phyloP scores from a whole-genome alignment of 306 rosid species.

The Vicia villosa region DNA sequence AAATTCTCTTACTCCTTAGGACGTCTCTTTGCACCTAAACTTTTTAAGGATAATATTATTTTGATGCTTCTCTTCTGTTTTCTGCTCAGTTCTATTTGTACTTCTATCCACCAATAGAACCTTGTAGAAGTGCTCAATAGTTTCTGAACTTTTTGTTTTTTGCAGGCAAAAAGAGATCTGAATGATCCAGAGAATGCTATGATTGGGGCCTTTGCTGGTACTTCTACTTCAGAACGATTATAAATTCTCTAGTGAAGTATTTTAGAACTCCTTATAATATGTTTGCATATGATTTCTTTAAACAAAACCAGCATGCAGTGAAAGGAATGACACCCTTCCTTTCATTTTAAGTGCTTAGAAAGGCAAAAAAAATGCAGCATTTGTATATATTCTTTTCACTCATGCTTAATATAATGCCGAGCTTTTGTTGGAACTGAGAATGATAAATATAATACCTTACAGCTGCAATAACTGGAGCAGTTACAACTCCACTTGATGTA shows the following conservation, averaged over 20 bases:
- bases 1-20: background rate
- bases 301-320: background rate
- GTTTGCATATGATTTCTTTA: background rate
- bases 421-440: slow-evolving; percentile 32
- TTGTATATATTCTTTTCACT: background rate
- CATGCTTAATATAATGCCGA: background rate
- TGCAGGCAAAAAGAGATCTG: slow-evolving; percentile 67
- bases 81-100: background rate
- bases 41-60: background rate
- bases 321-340: background rate
- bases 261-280: slow-evolving; percentile 5
- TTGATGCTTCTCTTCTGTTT: background rate
- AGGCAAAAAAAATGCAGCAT: background rate
- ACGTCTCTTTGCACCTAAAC: background rate
- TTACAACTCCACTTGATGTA: slow-evolving; percentile 91
- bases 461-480: slow-evolving; percentile 91
- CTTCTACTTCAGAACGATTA: background rate
- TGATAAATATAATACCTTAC: slow-evolving; percentile 28
- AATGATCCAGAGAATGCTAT: slow-evolving; percentile 80
- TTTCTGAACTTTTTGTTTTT: slow-evolving; percentile 10
- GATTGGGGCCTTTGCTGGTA: slow-evolving; percentile 81
- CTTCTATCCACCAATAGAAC: background rate
- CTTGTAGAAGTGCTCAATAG: background rate
- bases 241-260: slow-evolving; percentile 19
- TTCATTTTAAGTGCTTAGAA: background rate